Conservation (phyloP, 495 filamentous ascomycete species). For the Penicillium salamii region DNA sequence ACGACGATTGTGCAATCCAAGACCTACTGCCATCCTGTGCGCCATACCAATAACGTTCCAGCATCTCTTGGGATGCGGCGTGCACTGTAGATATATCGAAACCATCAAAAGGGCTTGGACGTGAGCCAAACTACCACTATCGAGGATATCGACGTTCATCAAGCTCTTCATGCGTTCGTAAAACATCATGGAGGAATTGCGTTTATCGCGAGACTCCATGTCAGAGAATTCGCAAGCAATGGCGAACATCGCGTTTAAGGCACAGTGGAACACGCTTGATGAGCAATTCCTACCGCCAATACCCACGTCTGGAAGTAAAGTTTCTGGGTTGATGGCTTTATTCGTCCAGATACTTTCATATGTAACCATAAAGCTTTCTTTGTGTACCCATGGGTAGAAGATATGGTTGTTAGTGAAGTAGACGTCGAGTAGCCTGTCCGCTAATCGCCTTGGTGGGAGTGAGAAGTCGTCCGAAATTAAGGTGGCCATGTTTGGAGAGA, state of each 20-base stretch:
- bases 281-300: too few relatives aligned
- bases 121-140: slow-evolving; percentile 20
- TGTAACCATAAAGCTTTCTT: slow-evolving; percentile 1
- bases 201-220: slow-evolving; percentile 7
- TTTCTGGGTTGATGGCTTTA: slow-evolving; percentile 11
- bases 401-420: slow-evolving; percentile 29
- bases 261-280: slow-evolving; percentile 8
- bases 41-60: slow-evolving; percentile 39
- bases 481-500: neutral
- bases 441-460: slow-evolving; percentile 6
- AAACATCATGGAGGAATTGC: slow-evolving; percentile 21
- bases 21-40: slow-evolving; percentile 30
- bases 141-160: slow-evolving; percentile 30
- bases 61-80: slow-evolving; percentile 31
- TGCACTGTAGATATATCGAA: slow-evolving; percentile 32
- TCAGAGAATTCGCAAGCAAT: slow-evolving; percentile 31
- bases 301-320: too few relatives aligned
- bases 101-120: slow-evolving; percentile 37
- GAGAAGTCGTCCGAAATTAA: slow-evolving; percentile 9
- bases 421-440: slow-evolving; percentile 24
- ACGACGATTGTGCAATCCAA: slow-evolving; percentile 26
- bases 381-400: slow-evolving; percentile 12
- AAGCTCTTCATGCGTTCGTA: slow-evolving; percentile 30
- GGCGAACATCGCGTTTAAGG: slow-evolving; percentile 34
- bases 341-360: slow-evolving; percentile 9